Conservation (phyloP, 441 rosid genomes). For the Mallotus repandus region DNA sequence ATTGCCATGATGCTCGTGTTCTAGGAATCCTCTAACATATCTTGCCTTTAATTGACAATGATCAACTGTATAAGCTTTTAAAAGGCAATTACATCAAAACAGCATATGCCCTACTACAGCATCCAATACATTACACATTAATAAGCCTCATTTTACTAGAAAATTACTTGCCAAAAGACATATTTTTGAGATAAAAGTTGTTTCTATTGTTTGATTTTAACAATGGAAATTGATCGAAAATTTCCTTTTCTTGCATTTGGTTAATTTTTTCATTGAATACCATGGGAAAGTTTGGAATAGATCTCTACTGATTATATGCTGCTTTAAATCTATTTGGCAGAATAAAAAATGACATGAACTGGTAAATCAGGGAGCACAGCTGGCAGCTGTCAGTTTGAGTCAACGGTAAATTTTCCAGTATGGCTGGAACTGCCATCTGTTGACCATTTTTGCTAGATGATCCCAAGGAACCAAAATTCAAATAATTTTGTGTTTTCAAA, state of each 20-base stretch:
- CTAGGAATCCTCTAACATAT: neutral
- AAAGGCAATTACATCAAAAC: neutral
- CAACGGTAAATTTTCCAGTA: neutral
- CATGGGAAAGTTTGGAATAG: neutral
- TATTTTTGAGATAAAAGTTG: neutral
- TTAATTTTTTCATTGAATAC: neutral
- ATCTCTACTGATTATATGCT: neutral
- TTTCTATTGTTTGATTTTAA: neutral
- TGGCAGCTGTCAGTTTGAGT: neutral
- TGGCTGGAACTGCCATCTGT: neutral
- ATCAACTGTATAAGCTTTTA: slow-evolving; percentile 1
- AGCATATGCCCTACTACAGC: neutral
- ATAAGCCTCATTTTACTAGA: neutral
- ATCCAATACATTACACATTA: neutral
- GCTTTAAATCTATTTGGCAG: too few relatives aligned
- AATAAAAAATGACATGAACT: neutral
- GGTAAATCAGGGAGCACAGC: neutral
- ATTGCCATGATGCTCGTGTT: neutral
- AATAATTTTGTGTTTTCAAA: neutral
- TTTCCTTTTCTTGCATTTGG: neutral
- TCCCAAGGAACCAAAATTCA: neutral
- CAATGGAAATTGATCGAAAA: neutral
- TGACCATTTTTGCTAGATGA: neutral
- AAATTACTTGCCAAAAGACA: neutral
- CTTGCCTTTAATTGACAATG: neutral